Base-by-base conservation (phyloP, 2,329 filamentous ascomycete species). In the Lasiodiplodia theobromae region DNA sequence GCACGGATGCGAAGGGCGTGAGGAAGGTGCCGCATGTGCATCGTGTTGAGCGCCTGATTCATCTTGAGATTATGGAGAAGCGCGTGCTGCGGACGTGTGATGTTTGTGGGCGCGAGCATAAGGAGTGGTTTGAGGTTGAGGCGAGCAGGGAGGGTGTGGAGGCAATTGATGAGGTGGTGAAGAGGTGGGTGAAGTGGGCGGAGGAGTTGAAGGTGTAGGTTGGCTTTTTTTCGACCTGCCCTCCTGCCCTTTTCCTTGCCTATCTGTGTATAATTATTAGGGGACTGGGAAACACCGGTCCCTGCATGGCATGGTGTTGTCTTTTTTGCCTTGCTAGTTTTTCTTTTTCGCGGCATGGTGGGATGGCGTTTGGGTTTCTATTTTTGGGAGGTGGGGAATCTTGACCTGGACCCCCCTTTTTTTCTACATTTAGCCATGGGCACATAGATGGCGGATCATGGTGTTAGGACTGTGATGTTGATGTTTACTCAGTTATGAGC, bases 81-180 rank as follows among this genome's bases (percentile, higher is more conserved):
- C 82, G 79, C 79, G 89, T 81, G 69, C 89, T 85, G 80, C 89
- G 78, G 21, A 87, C 87, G 65, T 99, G 96, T 75, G 84, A 85
- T 4, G 86, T 89, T 1, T 99, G 96, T 76, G 94, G 94, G 2
- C 90, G 89, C 75, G 90, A 93, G 74, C 96, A 99, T 79, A 85
- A 91, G 65, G 96, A 99, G 82, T 99, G 95, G 95, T 99, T 99
- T 77, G 92, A 96, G 81, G 89, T 97, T 1, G 89, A 92, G 70
- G 92, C 92, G 0, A 90, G 84, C 25, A 87, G 89, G 71, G 86
- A 90, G 34, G 92, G 90, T 0, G 85, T 98, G 3, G 87, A 85
- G 70, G 85, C 76, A 31, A 87, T 92, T 11, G 90, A 92, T 80
- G 89, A 92, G 72, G 88, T 94, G 69, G 89, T 97, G 51, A 88